A percentile compares a stretch with the other conserved stretches of the same genome.
These are phyloP conservation scores for Domatiomyces catenatus DNA, from an alignment of 2,329 filamentous ascomycete species.

Conservation along the genomic window DNA sequence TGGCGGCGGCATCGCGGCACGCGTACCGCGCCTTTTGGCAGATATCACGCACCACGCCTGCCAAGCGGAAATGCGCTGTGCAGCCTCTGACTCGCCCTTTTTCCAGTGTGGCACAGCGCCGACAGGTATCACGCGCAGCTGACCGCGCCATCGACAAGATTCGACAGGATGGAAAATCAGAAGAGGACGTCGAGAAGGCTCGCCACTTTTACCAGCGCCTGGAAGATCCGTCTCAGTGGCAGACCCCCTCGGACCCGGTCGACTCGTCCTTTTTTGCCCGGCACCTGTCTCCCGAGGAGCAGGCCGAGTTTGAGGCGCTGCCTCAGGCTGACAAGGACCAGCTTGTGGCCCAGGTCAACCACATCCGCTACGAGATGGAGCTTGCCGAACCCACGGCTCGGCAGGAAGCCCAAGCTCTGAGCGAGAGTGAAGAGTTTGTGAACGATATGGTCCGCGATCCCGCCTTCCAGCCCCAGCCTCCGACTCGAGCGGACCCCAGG, in stretches of 20 bases:
- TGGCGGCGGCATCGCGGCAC: slow-evolving; percentile 16
- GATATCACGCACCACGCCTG: slow-evolving; percentile 8
- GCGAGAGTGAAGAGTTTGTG: not conserved
- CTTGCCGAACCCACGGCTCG: slow-evolving; percentile 1
- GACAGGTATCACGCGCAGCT: not conserved
- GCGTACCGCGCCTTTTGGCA: slow-evolving; percentile 13
- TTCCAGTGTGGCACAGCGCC: not conserved
- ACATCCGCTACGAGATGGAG: slow-evolving; percentile 13
- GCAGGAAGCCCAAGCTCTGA: not conserved
- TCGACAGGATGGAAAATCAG: not conserved
- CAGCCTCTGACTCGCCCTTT: not conserved
- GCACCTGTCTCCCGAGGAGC: slow-evolving; percentile 13
- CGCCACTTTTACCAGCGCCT: slow-evolving; percentile 4
- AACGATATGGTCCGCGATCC: not conserved
- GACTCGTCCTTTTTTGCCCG: not conserved
- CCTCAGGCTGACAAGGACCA: slow-evolving; percentile 7
- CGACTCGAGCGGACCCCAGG: slow-evolving; percentile 1
- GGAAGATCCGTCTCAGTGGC: slow-evolving; percentile 8
- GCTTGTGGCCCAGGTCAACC: slow-evolving; percentile 13
- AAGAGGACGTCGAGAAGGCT: slow-evolving; percentile 1
- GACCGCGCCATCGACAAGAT: not conserved
- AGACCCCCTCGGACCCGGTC: slow-evolving; percentile 7
- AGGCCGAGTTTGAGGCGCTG: slow-evolving; percentile 15
- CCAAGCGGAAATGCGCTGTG: slow-evolving; percentile 10
- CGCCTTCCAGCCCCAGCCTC: not conserved